Evolutionary conservation across 345 rosid species (phyloP), one percentile per base, ranked within the genome.

Genomic region (Salix viminalis): DNA sequence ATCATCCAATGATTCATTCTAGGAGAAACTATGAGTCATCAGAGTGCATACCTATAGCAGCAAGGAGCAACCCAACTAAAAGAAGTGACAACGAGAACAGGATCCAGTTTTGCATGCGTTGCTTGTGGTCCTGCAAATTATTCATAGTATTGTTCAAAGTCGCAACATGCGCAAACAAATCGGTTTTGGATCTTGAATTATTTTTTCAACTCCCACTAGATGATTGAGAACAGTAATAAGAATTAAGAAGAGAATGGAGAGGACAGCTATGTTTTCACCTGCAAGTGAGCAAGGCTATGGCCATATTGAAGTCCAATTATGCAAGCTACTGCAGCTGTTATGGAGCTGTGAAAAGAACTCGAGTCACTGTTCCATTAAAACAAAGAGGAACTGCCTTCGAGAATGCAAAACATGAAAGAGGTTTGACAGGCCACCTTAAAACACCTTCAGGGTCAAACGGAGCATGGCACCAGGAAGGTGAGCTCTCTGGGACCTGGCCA

Each of bases 391-490:
- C 36, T 10, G 19, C 0, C 12, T 46, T 18, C 42, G 69, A 61
- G 67, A 67, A 70, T 66, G 77, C 52, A 69, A 42, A 65, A 36
- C 39, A 28, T 42, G 37, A 42, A 77, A 23, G 54, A 68, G n/a
- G 46, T 58, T 24, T 39, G 75, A 62, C 18, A 42, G 19, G 42
- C 50, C 32, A 85, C 89, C 89, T 82, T 77, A 84, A 58, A 56
- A 84, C 77, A 69, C 89, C 89, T 78, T 86, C 89, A 34, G 89
- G 89, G 75, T 86, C 89, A 30, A 72, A 86, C 13, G 89, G 84
- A 67, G 89, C 87, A 80, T 69, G 86, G 46, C 89, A 86, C 89
- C 89, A 86, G 30, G 86, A 67, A 76, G 89, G 87, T 2, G 87
- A 80, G 74, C 15, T 32, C 69, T 80, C 86, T 18, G 81, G 70